A percentile compares a stretch with the other conserved stretches of the same genome.
phyloP scores from a whole-genome alignment of 2,329 filamentous ascomycete genomes.

The Lojkania enalia region DNA sequence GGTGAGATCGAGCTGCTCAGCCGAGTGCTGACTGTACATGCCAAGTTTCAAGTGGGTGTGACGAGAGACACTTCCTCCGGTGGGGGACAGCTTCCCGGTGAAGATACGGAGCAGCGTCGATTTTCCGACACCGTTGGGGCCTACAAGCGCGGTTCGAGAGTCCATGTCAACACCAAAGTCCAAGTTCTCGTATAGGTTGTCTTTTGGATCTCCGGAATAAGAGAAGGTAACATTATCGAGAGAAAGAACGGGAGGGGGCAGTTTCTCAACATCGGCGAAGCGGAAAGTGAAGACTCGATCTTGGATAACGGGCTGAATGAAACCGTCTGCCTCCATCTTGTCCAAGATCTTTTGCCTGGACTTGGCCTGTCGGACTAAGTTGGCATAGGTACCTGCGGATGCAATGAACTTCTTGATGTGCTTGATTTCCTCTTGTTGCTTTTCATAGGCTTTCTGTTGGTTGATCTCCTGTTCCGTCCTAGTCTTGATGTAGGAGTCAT shows the following conservation, averaged over 20 bases:
- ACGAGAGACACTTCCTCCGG: conserved; percentile 76
- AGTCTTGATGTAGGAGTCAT: conserved; percentile 96
- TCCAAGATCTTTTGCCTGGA: conserved; percentile 99
- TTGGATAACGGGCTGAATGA: conserved; percentile 85
- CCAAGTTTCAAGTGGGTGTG: conserved; percentile 99
- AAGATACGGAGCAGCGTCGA: conserved; percentile 94
- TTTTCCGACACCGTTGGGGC: conserved; percentile 98
- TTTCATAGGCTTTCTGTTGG: conserved; percentile 98
- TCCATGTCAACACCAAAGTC: conserved; percentile 99
- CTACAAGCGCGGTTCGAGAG: conserved; percentile 93
- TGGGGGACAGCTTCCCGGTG: conserved; percentile 91
- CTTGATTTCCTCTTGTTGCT: conserved; percentile 98
- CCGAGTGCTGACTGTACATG: conserved; percentile 97
- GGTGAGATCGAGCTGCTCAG: conserved; percentile 96
- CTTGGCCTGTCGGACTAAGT: conserved; percentile 98
- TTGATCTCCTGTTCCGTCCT: conserved; percentile 92
- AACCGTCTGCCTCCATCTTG: conserved; percentile 99
- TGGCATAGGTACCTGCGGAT: conserved; percentile 98
- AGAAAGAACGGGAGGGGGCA: conserved; percentile 94
- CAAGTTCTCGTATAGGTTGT: conserved; percentile 94
- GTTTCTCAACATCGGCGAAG: conserved; percentile 98
- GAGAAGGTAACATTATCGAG: conserved; percentile 98
- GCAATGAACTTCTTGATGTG: conserved; percentile 99
- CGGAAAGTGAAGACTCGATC: conserved; percentile 96
- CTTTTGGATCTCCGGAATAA: conserved; percentile 85